These are phyloP conservation scores for Neurospora sp. DNA, from an alignment of 495 filamentous ascomycete genomes.

Conservation along the genomic window DNA sequence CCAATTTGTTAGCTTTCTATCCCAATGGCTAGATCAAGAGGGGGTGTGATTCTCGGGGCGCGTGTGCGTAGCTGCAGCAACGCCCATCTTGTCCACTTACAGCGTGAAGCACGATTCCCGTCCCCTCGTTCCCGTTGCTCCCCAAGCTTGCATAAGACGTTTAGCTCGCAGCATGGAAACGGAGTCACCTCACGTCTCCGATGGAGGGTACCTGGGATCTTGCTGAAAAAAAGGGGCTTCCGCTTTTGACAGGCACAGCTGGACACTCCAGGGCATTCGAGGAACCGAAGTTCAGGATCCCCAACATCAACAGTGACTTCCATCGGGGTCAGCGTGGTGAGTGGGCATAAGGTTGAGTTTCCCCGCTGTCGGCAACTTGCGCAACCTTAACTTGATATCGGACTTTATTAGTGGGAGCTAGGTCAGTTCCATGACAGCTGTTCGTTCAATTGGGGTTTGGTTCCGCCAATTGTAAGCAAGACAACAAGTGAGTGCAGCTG, in stretches of 20 bases:
- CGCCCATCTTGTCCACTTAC: neutral
- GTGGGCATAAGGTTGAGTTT: neutral
- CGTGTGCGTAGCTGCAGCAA: neutral
- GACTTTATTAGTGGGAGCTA: neutral
- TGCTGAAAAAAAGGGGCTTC: neutral
- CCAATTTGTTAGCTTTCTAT: neutral
- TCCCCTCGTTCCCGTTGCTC: neutral
- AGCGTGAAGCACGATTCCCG: neutral
- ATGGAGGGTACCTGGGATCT: neutral
- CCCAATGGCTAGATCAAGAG: neutral
- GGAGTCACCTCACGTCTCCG: neutral
- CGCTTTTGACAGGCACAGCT: neutral
- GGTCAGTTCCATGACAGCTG: neutral
- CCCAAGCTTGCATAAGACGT: neutral
- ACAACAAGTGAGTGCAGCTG: neutral
- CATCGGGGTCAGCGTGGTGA: neutral
- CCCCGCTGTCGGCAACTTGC: neutral
- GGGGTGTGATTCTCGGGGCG: neutral
- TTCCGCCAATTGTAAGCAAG: neutral
- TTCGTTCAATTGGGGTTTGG: neutral
- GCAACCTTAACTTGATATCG: neutral
- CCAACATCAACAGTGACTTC: neutral
- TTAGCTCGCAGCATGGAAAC: neutral
- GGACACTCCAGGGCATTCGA: neutral
- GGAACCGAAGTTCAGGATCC: neutral